Base-by-base conservation (phyloP, 75 land plant genomes). In the Pseudotsuga menziesii region DNA sequence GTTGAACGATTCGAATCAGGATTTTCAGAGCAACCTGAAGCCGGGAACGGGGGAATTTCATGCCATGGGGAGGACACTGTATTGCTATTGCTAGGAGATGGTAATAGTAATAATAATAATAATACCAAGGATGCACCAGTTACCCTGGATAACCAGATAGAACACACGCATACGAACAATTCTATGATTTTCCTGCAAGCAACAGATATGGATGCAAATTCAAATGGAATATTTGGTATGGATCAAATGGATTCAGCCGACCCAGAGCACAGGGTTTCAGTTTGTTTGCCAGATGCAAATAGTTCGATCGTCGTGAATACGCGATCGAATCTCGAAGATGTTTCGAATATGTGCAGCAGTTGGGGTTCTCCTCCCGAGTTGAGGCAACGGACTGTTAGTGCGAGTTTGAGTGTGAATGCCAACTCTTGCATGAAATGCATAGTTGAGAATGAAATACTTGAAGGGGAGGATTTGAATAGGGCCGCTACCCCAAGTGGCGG, bases 371-470 rank as follows among this genome's bases (percentile, higher is more conserved):
- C 11, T 14, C 36, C 71, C 1, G 83, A 78, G 20, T 61, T 82
- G 67, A 71, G 83, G 76, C 79, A 82, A 76, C 72, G 76, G 75
- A 72, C 56, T 72, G 70, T 76, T 11, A 58, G 39, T 59, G 54
- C 26, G 35, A 44, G n/a, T 29, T 29, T 29, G 56, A 57, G 3
- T 32, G 26, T 26, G 27, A 74, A 20, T 27, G 73, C 22, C 12
- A 63, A 58, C 32, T 29, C 32, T 29, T 29, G 32, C 32, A 29
- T 29, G 32, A 29, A 29, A 29, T 29, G 32, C 11, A 0, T 1
- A 32, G 71, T 16, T 75, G 58, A 63, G 70, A 29, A 29, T 29
- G 32, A 29, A 29, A 25, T 26, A 17, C 22, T 52, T 63, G 32
- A 55, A 26, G 69, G 25, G 29, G 82, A 58, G n/a, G 22, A 44